Percentiles rank a stretch among this genome's conserved stretches.
phyloP scores from a whole-genome alignment of 805 yeast genomes.

The Candida easanensis region DNA sequence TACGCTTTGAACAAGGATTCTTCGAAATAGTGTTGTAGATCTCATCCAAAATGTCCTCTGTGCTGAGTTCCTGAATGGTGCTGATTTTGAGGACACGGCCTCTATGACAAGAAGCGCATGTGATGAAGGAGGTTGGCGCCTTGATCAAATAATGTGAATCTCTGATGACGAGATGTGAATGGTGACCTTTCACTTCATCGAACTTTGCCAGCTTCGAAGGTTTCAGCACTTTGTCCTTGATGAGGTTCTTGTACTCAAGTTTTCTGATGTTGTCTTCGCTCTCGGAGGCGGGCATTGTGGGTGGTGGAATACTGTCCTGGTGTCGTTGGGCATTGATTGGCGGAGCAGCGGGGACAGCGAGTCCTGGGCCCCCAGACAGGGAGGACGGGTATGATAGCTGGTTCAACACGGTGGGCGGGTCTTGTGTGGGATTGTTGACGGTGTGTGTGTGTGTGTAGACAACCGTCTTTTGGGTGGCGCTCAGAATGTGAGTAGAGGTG shows the following conservation, averaged over 20 bases:
- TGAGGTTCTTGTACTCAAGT: slow-evolving; percentile 24
- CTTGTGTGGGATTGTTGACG: not conserved
- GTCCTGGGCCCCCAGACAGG: not conserved
- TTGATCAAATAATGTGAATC: slow-evolving; percentile 28
- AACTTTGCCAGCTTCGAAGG: slow-evolving; percentile 24
- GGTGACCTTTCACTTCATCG: slow-evolving; percentile 20
- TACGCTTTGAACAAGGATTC: slow-evolving; percentile 27
- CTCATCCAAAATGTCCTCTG: slow-evolving; percentile 23
- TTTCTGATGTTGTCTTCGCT: slow-evolving; percentile 21
- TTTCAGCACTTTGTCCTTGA: slow-evolving; percentile 26
- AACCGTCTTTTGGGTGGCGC: no score
- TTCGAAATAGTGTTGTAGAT: slow-evolving; percentile 22
- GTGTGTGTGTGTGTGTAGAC: not conserved
- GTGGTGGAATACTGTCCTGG: slow-evolving; percentile 1
- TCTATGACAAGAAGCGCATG: slow-evolving; percentile 28
- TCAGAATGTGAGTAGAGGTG: no score
- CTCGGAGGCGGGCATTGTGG: not conserved
- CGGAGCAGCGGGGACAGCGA: not conserved
- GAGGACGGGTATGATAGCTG: slow-evolving; percentile 1
- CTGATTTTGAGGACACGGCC: slow-evolving; percentile 27
- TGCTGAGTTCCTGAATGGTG: slow-evolving; percentile 20
- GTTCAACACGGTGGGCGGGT: not conserved
- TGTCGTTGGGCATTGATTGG: not conserved
- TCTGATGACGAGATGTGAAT: slow-evolving; percentile 28
- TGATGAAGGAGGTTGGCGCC: slow-evolving; percentile 27